Conservation (phyloP, 2,329 filamentous ascomycete genomes). For the Botrytis medusae region DNA sequence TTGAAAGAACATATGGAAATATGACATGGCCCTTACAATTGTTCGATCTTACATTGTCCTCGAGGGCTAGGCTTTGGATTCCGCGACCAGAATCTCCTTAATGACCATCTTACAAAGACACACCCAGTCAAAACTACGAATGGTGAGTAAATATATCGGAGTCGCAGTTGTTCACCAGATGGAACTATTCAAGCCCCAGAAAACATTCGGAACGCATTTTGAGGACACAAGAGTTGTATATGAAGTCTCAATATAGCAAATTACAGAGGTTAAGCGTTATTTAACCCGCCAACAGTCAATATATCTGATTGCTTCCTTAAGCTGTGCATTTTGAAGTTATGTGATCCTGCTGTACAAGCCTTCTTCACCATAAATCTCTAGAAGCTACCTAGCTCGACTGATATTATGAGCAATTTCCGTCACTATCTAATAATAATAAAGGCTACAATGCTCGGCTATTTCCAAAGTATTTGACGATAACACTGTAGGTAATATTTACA, state of each 20-base stretch:
- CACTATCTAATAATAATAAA: neutral
- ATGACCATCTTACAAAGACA: neutral
- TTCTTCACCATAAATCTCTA: neutral
- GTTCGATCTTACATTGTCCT: accelerated
- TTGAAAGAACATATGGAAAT: neutral
- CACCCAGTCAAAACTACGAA: accelerated
- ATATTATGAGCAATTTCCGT: neutral
- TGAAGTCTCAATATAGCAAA: neutral
- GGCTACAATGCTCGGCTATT: neutral
- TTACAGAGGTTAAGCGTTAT: neutral
- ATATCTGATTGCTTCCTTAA: neutral
- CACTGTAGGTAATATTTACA: neutral
- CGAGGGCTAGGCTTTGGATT: neutral
- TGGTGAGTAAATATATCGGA: neutral
- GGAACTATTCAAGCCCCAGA: accelerated
- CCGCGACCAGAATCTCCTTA: accelerated
- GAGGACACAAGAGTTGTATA: neutral
- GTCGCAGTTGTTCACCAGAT: neutral
- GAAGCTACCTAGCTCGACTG: neutral
- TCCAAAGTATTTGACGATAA: neutral
- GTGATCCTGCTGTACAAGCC: neutral
- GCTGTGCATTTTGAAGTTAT: neutral
- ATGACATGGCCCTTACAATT: neutral
- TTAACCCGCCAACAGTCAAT: accelerated
- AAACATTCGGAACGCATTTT: neutral